phyloP scores from a whole-genome alignment of 1,284 basidiomycete genomes.

The Schizophyllum commune region DNA sequence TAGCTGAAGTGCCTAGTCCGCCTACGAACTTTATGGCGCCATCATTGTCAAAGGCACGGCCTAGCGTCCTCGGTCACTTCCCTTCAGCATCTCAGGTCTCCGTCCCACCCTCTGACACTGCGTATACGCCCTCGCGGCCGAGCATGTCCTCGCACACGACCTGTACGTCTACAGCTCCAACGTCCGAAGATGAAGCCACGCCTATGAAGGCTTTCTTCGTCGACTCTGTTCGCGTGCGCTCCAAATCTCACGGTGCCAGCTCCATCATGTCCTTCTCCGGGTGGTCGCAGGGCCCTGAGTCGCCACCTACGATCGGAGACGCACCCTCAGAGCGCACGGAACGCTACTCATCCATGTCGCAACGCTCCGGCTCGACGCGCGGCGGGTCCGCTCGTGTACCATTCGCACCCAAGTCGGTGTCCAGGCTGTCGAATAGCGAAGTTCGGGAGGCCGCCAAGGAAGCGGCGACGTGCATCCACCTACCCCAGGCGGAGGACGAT shows the following conservation, averaged over 20 bases:
- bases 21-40: constrained; percentile 18
- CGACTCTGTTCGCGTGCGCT: constrained; percentile 38
- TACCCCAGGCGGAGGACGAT: constrained; percentile 17
- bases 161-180: constrained; percentile 40
- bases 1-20: constrained; percentile 18
- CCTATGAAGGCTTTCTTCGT: constrained; percentile 40
- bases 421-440: constrained; percentile 16
- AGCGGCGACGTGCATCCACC: constrained; percentile 22
- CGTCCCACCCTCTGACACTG: constrained; percentile 29
- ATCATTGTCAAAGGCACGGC: constrained; percentile 30
- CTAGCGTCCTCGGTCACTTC: constrained; percentile 55
- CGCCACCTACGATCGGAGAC: constrained; percentile 2
- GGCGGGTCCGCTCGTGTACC: constrained; percentile 19
- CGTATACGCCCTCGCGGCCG: constrained; percentile 46
- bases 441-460: constrained; percentile 17
- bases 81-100: constrained; percentile 32
- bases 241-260: constrained; percentile 6
- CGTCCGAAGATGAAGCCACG: constrained; percentile 30
- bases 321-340: constrained; percentile 6
- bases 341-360: constrained; percentile 6
- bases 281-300: not conserved
- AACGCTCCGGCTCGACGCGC: constrained; percentile 9
- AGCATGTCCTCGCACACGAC: constrained; percentile 62
- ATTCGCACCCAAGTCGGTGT: constrained; percentile 22
- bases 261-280: constrained; percentile 7